Evolutionary conservation across 257 asterid species (phyloP).

Genomic region (Paraleonurus japonicus): DNA sequence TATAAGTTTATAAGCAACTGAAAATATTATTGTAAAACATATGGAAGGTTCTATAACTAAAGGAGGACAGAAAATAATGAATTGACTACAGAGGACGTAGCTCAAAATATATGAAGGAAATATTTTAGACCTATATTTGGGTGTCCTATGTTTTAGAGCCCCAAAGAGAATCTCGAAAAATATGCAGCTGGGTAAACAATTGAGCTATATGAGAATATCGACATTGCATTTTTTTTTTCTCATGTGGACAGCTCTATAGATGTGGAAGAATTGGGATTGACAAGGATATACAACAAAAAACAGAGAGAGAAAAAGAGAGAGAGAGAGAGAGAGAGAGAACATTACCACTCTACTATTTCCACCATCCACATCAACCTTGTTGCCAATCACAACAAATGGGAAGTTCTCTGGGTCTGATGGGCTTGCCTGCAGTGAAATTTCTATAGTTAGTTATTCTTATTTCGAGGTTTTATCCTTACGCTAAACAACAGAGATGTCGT

Average conservation of each 20-base stretch:
- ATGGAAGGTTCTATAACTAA: neutral
- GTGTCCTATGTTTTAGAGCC: too few relatives aligned
- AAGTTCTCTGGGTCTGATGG: constrained; percentile 97
- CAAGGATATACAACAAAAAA: too few relatives aligned
- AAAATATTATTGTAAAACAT: neutral
- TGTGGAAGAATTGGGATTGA: neutral
- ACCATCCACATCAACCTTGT: constrained; percentile 94
- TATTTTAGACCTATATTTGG: neutral
- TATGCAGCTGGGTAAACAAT: neutral
- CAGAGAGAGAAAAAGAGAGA: neutral
- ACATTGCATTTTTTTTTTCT: neutral
- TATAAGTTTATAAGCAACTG: neutral
- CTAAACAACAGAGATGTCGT: neutral
- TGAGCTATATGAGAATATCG: neutral
- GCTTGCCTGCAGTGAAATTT: constrained; percentile 71
- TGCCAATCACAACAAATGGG: constrained; percentile 97
- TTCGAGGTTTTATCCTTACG: neutral
- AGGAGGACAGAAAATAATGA: neutral
- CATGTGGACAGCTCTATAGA: neutral
- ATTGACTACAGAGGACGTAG: neutral
- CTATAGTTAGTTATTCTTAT: neutral
- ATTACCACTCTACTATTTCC: constrained; percentile 95
- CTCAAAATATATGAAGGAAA: neutral
- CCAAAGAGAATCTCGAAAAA: neutral
- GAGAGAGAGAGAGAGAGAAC: constrained; percentile 12